Evolutionary conservation across 2,329 filamentous ascomycete genomes (phyloP), one percentile per base, ranked within the genome.

Genomic region (Diaporthe amygdali): DNA sequence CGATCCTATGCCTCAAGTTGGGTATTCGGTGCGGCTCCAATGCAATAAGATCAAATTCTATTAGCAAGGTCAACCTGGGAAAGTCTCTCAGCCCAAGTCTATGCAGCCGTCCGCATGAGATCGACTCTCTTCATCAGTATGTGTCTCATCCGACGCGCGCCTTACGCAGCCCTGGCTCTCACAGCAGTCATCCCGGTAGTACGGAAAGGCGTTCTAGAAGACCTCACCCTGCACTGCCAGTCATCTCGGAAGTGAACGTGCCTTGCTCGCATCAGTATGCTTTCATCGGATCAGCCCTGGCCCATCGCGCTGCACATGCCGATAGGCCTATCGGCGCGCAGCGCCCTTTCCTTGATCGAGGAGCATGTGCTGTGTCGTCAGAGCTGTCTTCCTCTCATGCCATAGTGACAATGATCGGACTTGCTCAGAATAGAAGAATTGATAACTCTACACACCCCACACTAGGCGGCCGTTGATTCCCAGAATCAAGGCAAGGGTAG

Each of bases 181-280:
- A 63, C 52, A 59, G 30, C 41, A 59, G 52, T 17, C 66, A 49
- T 39, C 37, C 32, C 25, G 41, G 66, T 59, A 8, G 46, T 32
- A 68, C 66, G 30, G 52, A 34, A 49, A 30, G 22, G 32, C 8
- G 41, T 68, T 68, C 66, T 68, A 68, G 66, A 68, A 68, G 51
- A 37, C 32, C 14, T 59, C 66, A 49, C 52, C 52, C 39, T 37
- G 51, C 66, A 59, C 41, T 44, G 30, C 15, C 30, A 59, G 30
- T 17, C 30, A 7, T 20, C 25, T 27, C 56, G 27, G 39, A 63
- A 17, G 55, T 59, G 37, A 41, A 41, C 64, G 20, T 5, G n/a
- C 41, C 51, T 37, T 37, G 25, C 49, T 46, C 64, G 54, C 52
- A 49, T 49, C 25, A 51, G n/a, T 9, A 47, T 56, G 14, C 52